phyloP scores from a whole-genome alignment of 2,329 filamentous ascomycete genomes.

The Xylaria sp. region DNA sequence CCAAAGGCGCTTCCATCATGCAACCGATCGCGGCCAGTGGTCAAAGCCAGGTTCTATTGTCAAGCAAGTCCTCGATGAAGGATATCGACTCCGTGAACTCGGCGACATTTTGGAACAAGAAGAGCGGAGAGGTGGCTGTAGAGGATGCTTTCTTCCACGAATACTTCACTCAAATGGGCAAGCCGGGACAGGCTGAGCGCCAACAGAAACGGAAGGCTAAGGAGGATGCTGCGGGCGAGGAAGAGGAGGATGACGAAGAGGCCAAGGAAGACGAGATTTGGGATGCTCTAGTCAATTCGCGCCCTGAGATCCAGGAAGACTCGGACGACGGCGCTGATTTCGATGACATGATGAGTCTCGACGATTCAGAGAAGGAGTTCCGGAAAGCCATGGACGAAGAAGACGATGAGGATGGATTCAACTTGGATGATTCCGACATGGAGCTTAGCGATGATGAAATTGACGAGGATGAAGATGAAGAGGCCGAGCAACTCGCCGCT shows the following conservation, averaged over 20 bases:
- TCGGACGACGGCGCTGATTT: slow-evolving; percentile 57
- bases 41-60: slow-evolving; percentile 61
- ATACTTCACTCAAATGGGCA: slow-evolving; percentile 83
- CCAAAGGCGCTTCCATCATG: slow-evolving; percentile 91
- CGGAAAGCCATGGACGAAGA: slow-evolving; percentile 43
- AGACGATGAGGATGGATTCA: slow-evolving; percentile 45
- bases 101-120: slow-evolving; percentile 89
- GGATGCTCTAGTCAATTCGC: slow-evolving; percentile 84
- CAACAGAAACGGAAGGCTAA: slow-evolving; percentile 51
- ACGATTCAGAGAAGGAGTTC: slow-evolving; percentile 52
- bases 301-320: slow-evolving; percentile 76
- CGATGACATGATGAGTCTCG: slow-evolving; percentile 48
- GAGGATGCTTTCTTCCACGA: slow-evolving; percentile 99
- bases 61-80: slow-evolving; percentile 53
- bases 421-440: slow-evolving; percentile 41
- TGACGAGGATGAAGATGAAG: slow-evolving; percentile 48
- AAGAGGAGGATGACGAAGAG: slow-evolving; percentile 59
- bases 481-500: slow-evolving; percentile 48
- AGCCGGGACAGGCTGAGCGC: slow-evolving; percentile 61
- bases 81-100: slow-evolving; percentile 69
- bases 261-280: slow-evolving; percentile 82
- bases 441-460: slow-evolving; percentile 50
- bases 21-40: slow-evolving; percentile 73
- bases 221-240: slow-evolving; percentile 35
- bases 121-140: slow-evolving; percentile 81